Conservation (phyloP, 805 yeast species). For the Nematodospora valgi region DNA sequence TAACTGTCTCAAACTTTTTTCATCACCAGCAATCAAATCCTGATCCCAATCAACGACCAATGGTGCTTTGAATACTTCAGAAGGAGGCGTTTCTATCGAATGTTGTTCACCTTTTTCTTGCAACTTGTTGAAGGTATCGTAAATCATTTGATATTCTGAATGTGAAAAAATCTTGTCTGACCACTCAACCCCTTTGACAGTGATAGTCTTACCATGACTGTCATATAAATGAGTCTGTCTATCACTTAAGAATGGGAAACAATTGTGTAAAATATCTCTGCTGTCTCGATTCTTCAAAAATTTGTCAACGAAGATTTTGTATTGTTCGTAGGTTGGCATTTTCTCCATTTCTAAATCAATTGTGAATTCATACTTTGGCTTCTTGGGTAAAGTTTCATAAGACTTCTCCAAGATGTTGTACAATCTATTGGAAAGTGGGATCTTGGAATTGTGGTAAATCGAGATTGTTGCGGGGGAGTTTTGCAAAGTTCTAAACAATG, state of each 20-base stretch:
- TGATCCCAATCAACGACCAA: conserved; percentile 48
- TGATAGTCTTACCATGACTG: conserved; percentile 14
- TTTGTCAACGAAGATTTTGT: conserved; percentile 22
- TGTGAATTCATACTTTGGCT: conserved; percentile 20
- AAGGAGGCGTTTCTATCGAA: conserved; percentile 24
- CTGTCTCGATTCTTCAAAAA: conserved; percentile 23
- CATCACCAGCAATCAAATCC: conserved; percentile 37
- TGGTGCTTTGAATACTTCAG: conserved; percentile 37
- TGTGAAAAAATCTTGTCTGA: conserved; percentile 27
- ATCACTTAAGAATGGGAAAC: conserved; percentile 38
- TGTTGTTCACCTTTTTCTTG: conserved; percentile 19
- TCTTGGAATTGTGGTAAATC: conserved; percentile 37
- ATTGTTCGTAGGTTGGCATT: conserved; percentile 44
- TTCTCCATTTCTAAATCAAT: conserved; percentile 35
- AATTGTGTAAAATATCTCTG: conserved; percentile 23
- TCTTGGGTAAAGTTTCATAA: conserved; percentile 13
- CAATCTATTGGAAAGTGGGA: conserved; percentile 30
- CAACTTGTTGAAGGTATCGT: conserved; percentile 31
- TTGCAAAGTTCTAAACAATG: conserved; percentile 41
- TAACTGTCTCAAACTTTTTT: conserved; percentile 18
- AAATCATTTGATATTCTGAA: conserved; percentile 36
- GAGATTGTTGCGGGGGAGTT: conserved; percentile 38
- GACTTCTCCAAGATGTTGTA: conserved; percentile 31
- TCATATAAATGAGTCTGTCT: conserved; percentile 12
- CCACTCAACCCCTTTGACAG: conserved; percentile 20